Evolutionary conservation across 2,329 filamentous ascomycete genomes (phyloP).

Genomic region (Amauroascus verrucosus): DNA sequence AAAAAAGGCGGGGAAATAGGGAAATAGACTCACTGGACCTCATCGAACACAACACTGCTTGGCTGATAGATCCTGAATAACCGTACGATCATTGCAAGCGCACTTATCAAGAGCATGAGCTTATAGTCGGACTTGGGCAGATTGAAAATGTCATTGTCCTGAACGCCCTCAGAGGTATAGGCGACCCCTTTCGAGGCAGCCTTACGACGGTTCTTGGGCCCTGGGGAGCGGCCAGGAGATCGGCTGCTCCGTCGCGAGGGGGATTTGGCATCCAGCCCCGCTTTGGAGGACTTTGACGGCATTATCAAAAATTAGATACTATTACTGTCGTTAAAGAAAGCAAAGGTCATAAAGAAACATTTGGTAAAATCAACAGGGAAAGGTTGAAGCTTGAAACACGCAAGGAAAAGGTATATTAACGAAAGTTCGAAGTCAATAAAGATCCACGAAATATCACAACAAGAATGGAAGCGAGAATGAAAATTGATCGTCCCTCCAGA

Average conservation of each 20-base stretch:
- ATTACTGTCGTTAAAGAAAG: slow-evolving; percentile 6
- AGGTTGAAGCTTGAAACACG: not conserved
- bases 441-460: slow-evolving; percentile 20
- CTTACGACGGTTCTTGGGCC: slow-evolving; percentile 29
- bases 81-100: slow-evolving; percentile 68
- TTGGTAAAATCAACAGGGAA: not conserved
- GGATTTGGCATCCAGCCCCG: slow-evolving; percentile 30
- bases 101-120: slow-evolving; percentile 59
- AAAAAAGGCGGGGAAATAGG: not conserved
- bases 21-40: slow-evolving; percentile 75
- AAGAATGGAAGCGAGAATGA: slow-evolving; percentile 16
- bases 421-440: slow-evolving; percentile 18
- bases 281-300: slow-evolving; percentile 20
- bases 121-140: slow-evolving; percentile 77
- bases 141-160: slow-evolving; percentile 84
- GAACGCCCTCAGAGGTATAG: slow-evolving; percentile 47
- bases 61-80: slow-evolving; percentile 95
- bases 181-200: slow-evolving; percentile 26
- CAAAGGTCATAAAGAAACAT: slow-evolving; percentile 3
- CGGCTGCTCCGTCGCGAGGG: slow-evolving; percentile 26
- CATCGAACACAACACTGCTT: slow-evolving; percentile 93
- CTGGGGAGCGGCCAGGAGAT: slow-evolving; percentile 33
- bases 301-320: slow-evolving; percentile 16
- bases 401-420: slow-evolving; percentile 26
- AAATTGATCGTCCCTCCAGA: slow-evolving; percentile 4